Conservation (phyloP, 1,284 basidiomycete genomes). For the Boletus semigastroideus region DNA sequence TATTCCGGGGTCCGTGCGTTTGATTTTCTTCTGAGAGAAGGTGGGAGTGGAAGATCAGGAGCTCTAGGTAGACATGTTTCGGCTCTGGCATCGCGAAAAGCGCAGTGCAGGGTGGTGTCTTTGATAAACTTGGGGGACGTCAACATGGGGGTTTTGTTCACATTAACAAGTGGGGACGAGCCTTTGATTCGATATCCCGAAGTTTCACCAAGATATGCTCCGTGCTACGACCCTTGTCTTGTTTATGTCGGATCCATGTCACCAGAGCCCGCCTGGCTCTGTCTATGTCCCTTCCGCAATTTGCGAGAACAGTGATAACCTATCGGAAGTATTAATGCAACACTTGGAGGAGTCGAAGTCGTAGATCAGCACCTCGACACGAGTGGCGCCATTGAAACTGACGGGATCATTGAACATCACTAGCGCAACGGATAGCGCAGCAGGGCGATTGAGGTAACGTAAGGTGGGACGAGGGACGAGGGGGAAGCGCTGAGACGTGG, state of each 20-base stretch:
- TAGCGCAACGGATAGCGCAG: neutral
- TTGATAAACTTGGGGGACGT: constrained; percentile 29
- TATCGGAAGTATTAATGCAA: constrained; percentile 9
- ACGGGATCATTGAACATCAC: constrained; percentile 28
- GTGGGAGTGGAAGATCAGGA: constrained; percentile 28
- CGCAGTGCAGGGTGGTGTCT: constrained; percentile 25
- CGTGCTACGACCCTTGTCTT: constrained; percentile 29
- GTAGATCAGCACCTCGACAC: constrained; percentile 24
- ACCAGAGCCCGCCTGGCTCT: constrained; percentile 31
- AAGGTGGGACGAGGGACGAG: neutral
- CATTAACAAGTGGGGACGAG: constrained; percentile 5
- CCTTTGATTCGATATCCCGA: constrained; percentile 32
- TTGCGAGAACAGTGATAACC: constrained; percentile 35
- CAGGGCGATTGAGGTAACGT: neutral
- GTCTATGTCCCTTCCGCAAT: constrained; percentile 31
- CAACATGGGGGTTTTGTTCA: neutral
- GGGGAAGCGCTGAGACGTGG: constrained; percentile 2
- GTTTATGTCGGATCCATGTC: constrained; percentile 32
- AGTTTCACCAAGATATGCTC: constrained; percentile 33
- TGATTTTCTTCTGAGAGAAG: neutral
- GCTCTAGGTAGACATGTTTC: constrained; percentile 28
- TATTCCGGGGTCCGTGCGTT: neutral
- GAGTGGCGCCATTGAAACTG: constrained; percentile 32
- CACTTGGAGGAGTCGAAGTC: neutral
- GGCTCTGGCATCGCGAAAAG: constrained; percentile 35